These are phyloP conservation scores for Microsporum audouinii DNA, from an alignment of 2,329 filamentous ascomycete genomes.

Conservation along the genomic window DNA sequence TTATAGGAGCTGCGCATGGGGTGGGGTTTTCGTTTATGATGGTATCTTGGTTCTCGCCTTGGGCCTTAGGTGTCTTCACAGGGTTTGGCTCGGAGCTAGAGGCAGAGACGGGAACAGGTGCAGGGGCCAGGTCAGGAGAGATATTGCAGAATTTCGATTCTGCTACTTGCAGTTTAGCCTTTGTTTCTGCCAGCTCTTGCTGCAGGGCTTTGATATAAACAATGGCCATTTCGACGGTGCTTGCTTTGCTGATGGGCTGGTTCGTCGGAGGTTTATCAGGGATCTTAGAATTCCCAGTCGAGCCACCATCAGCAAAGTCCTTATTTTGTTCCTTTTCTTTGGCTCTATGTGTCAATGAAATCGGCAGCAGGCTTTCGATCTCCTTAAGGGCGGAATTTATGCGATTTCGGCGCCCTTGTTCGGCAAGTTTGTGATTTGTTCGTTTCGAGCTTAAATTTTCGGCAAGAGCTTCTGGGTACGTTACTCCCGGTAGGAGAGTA, in stretches of 20 bases:
- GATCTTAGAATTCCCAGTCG: slow-evolving; percentile 39
- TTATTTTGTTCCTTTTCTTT: slow-evolving; percentile 24
- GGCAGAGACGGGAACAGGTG: not conserved
- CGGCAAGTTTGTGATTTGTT: slow-evolving; percentile 94
- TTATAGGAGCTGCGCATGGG: not conserved
- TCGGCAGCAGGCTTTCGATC: slow-evolving; percentile 75
- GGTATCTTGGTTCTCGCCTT: not conserved
- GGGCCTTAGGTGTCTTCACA: not conserved
- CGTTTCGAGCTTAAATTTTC: slow-evolving; percentile 92
- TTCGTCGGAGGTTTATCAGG: slow-evolving; percentile 35
- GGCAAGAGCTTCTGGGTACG: slow-evolving; percentile 80
- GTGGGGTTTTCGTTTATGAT: not conserved
- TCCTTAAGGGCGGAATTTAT: slow-evolving; percentile 91
- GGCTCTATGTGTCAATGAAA: slow-evolving; percentile 35
- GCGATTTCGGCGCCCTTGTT: slow-evolving; percentile 86
- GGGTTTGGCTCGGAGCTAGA: not conserved
- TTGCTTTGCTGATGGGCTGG: slow-evolving; percentile 78
- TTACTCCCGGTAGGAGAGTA: slow-evolving; percentile 76
- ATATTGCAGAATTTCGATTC: slow-evolving; percentile 42
- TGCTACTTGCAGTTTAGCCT: slow-evolving; percentile 51
- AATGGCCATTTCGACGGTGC: slow-evolving; percentile 93
- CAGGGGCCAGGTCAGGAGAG: not conserved
- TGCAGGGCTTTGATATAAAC: slow-evolving; percentile 84
- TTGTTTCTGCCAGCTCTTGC: slow-evolving; percentile 56
- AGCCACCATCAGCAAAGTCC: slow-evolving; percentile 21